phyloP scores from a whole-genome alignment of 73 alveolate species.

The Stentor roeselii region DNA sequence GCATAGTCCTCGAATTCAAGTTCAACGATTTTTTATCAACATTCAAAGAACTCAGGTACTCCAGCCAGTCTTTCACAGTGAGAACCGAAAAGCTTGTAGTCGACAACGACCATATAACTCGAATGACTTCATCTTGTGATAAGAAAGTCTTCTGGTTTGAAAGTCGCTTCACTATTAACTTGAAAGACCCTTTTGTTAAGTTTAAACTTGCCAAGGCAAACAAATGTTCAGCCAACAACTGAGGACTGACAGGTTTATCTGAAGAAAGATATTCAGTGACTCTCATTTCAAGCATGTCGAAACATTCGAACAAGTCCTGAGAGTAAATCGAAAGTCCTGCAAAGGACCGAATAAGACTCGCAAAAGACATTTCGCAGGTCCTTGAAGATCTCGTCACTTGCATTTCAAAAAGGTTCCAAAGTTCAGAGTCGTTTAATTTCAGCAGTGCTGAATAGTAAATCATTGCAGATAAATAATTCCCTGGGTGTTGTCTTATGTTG shows the following conservation, averaged over 20 bases:
- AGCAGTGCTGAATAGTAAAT: not conserved
- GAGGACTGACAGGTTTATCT: too few species aligned
- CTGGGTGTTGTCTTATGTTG: not conserved
- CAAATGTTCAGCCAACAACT: too few species aligned
- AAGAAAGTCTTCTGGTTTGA: too few species aligned
- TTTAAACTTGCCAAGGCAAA: not conserved
- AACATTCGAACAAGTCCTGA: not conserved
- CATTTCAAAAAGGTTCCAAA: constrained; percentile 9
- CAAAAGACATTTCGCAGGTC: not conserved
- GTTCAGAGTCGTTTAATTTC: not conserved
- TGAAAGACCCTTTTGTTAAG: not conserved
- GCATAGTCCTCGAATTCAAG: too few species aligned
- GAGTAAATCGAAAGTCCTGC: not conserved
- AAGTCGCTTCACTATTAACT: too few species aligned
- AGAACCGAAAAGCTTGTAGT: too few species aligned
- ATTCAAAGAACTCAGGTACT: too few species aligned
- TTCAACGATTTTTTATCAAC: too few species aligned
- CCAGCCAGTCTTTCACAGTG: too few species aligned
- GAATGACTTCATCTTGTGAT: not conserved
- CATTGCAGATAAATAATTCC: not conserved
- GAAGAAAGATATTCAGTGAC: too few species aligned
- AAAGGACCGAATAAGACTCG: not conserved
- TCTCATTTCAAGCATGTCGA: not conserved
- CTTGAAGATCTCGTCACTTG: not conserved
- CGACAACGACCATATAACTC: not conserved